phyloP scores from a whole-genome alignment of 768 basidiomycete genomes.

The Postia placenta region DNA sequence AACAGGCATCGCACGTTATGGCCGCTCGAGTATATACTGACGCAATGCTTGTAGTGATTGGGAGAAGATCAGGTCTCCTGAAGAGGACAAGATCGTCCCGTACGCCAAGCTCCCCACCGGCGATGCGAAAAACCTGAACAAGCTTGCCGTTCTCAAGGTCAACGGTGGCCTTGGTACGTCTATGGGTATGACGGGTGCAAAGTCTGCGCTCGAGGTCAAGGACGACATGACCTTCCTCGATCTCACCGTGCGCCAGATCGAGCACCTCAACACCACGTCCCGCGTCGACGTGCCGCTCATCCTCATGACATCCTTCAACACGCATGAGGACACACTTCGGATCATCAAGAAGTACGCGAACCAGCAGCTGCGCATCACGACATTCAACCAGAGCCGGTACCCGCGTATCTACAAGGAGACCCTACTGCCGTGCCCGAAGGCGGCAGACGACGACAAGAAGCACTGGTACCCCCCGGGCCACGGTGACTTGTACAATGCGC shows the following conservation, averaged over 20 bases:
- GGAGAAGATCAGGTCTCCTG: slow-evolving; percentile 53
- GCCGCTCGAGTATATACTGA: not conserved
- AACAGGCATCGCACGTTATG: too few relatives aligned
- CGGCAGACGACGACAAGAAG: slow-evolving; percentile 54
- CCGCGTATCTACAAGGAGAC: slow-evolving; percentile 68
- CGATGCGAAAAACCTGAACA: slow-evolving; percentile 48
- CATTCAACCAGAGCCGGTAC: slow-evolving; percentile 71
- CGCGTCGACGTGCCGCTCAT: slow-evolving; percentile 70
- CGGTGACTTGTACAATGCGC: slow-evolving; percentile 69
- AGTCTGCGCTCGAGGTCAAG: slow-evolving; percentile 70
- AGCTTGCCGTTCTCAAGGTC: slow-evolving; percentile 73
- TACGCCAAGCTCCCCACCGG: slow-evolving; percentile 47
- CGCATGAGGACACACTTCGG: slow-evolving; percentile 69
- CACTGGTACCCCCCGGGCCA: slow-evolving; percentile 77
- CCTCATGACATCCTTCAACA: slow-evolving; percentile 81
- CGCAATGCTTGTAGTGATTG: slow-evolving; percentile 17
- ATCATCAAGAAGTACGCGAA: slow-evolving; percentile 79
- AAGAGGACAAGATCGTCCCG: slow-evolving; percentile 54
- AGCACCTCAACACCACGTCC: slow-evolving; percentile 61
- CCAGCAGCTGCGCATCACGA: slow-evolving; percentile 68
- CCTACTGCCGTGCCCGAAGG: slow-evolving; percentile 55
- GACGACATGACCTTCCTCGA: slow-evolving; percentile 70
- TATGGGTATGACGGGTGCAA: slow-evolving; percentile 62
- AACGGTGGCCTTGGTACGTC: slow-evolving; percentile 72
- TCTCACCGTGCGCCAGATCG: slow-evolving; percentile 55